Conservation (phyloP, 208 protist genomes). For the Acanthamoeba lenticulata region DNA sequence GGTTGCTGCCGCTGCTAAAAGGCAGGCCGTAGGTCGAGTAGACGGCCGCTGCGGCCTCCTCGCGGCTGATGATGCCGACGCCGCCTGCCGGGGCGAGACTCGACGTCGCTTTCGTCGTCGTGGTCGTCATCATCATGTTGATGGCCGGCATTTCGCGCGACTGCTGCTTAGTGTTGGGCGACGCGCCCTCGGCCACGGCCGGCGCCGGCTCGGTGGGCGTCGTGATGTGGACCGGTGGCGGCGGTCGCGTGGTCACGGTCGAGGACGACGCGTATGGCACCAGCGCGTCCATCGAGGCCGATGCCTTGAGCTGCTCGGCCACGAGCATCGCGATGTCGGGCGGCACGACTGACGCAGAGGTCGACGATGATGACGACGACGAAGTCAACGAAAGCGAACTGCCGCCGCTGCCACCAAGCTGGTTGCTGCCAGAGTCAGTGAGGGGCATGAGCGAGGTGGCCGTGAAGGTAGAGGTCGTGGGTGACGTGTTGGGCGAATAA, state of each 20-base stretch:
- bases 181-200: neutral
- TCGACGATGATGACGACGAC: neutral
- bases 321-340: neutral
- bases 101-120: neutral
- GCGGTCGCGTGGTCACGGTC: neutral
- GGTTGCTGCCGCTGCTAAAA: no score
- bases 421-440: neutral
- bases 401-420: neutral
- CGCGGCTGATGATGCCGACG: neutral
- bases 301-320: neutral
- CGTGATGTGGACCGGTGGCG: neutral
- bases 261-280: constrained; percentile 7
- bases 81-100: neutral
- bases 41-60: neutral
- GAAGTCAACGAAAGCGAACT: neutral
- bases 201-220: neutral
- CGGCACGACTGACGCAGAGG: neutral
- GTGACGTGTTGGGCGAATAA: neutral
- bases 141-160: neutral
- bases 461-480: neutral
- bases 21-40: no score
- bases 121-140: neutral
- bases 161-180: constrained; percentile 19
- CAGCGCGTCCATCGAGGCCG: neutral
- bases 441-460: neutral